Evolutionary conservation across 768 basidiomycete species (phyloP), one percentile per base, ranked within the genome.

Genomic region (Lactifluus subvellereus): DNA sequence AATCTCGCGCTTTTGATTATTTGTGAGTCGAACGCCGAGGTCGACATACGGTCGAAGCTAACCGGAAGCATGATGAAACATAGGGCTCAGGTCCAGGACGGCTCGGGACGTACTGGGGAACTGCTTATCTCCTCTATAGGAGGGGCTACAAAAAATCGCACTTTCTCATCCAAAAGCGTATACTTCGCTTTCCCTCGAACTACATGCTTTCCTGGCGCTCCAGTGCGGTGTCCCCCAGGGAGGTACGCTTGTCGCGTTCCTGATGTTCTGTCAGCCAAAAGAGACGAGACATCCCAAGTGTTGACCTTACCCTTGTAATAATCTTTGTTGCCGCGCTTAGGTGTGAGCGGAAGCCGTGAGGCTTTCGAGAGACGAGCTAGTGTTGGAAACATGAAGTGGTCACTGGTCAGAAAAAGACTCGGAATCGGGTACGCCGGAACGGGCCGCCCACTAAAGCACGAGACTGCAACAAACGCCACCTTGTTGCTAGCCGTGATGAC

Each of bases 261-360:
- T 94, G 68, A 22, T 13, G 22, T 33, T 11, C 13, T 49, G 50
- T 53, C 32, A 60, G 51, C 16, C 13, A 40, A 30, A 30, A 30
- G 32, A 6, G 33, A 59, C 45, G 18, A 55, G 18, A 8, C 14
- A 6, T 38, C 35, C 27, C n/a, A 18, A 62, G 20, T 6, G 30
- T 47, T 9, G 16, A 4, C 27, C 75, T n/a, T 7, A 89, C 96
- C 96, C 75, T 98, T 98, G 81, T 97, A 98, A 72, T 81, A 98
- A 71, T 99, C 93, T 71, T 98, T 98, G 77, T 97, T 97, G 16
- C 84, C 96, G 52, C 86, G 77, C 73, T 98, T 98, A 0, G 91
- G 79, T 0, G 88, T 94, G 54, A 98, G 77, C 2, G 94, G 83
- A 30, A 84, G 79, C 60, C 96, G 80, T 0, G 90, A 92, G 22